A percentile compares a stretch with the other conserved stretches of the same genome.
phyloP scores from a whole-genome alignment of 2,329 filamentous ascomycete genomes.

The Coniella vitis region DNA sequence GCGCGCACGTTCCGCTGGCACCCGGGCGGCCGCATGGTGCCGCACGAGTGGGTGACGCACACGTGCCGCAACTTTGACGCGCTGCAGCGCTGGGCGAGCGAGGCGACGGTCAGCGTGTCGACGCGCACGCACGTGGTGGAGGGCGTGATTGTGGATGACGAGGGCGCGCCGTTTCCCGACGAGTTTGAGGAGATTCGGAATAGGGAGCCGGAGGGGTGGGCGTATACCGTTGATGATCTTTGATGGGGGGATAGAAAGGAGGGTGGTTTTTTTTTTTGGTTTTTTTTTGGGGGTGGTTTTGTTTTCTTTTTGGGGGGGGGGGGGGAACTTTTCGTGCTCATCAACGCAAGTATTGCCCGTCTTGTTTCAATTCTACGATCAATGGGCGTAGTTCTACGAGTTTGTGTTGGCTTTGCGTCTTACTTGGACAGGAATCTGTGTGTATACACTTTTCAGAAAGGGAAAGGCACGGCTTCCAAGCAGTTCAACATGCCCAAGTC shows the following conservation, averaged over 20 bases:
- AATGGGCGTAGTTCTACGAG: no score
- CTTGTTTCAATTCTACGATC: no score
- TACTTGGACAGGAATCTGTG: no score
- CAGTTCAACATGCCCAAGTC: no score
- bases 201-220: neutral
- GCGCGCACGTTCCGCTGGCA: neutral
- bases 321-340: no score
- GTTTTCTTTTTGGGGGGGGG: neutral
- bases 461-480: no score
- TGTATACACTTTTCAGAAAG: no score
- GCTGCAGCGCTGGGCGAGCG: neutral
- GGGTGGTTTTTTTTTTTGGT: no score
- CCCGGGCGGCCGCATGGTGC: neutral
- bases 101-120: neutral
- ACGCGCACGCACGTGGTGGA: neutral
- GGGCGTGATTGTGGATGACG: neutral
- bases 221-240: neutral
- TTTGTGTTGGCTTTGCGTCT: no score
- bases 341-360: no score
- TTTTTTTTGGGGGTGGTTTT: neutral
- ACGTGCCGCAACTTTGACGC: constrained; percentile 1
- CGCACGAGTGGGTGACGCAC: neutral
- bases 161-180: neutral
- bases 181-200: neutral
- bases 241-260: neutral